These are phyloP conservation scores for Penicillium sp. DNA, from an alignment of 2,329 filamentous ascomycete species.

Conservation along the genomic window DNA sequence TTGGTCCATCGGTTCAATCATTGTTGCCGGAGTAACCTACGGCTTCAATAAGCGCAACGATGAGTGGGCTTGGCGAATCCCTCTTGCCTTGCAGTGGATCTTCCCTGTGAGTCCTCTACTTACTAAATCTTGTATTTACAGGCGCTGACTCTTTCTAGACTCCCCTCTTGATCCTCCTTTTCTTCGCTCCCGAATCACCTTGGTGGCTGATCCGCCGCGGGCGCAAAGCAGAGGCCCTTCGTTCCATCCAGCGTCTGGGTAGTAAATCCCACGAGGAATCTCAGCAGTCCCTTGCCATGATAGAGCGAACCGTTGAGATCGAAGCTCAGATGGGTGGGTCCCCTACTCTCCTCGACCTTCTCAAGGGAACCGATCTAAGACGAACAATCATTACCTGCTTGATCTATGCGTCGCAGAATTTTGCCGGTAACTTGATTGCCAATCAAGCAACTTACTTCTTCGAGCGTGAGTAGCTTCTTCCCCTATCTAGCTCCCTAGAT, in stretches of 20 bases:
- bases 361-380: constrained; percentile 27
- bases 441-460: constrained; percentile 58
- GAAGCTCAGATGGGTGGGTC: constrained; percentile 21
- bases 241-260: constrained; percentile 22
- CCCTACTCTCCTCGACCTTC: constrained; percentile 25
- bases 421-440: constrained; percentile 56
- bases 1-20: constrained; percentile 26
- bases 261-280: constrained; percentile 10
- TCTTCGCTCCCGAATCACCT: constrained; percentile 24
- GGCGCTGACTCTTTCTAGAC: constrained; percentile 15
- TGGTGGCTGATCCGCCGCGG: constrained; percentile 26
- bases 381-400: constrained; percentile 28
- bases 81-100: constrained; percentile 25
- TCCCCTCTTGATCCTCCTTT: constrained; percentile 22
- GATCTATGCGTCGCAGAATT: constrained; percentile 34
- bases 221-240: constrained; percentile 19
- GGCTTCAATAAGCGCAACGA: constrained; percentile 14
- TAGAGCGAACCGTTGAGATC: constrained; percentile 29
- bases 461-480: constrained; percentile 21
- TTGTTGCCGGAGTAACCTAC: constrained; percentile 22
- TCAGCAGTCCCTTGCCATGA: constrained; percentile 25
- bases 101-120: constrained; percentile 20
- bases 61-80: constrained; percentile 23
- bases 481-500: too few relatives aligned
- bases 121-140: neutral